Evolutionary conservation across 306 rosid genomes (phyloP), one percentile per base, ranked within the genome.

Genomic region (Cyclanthera cordifolia): DNA sequence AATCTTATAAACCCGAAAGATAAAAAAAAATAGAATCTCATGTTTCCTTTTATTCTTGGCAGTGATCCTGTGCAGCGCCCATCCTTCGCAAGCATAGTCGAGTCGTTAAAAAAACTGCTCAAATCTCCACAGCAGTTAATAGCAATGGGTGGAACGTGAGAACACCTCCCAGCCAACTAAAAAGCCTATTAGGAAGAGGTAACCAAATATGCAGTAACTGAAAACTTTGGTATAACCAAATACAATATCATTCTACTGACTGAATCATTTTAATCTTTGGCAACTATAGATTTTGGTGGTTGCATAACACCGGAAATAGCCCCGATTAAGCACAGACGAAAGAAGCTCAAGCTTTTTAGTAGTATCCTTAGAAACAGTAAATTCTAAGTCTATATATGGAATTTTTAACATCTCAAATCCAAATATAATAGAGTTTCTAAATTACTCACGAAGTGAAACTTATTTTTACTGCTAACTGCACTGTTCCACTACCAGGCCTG

Each of bases 51-150:
- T 4, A 69, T 79, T 72, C 19, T 63, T 75, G 69, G 73, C 87
- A 93, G 98, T 66, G 94, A 84, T 74, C 96, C 98, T 10, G 70
- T 16, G 54, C 82, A 84, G 63, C 89, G 96, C 66, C 98, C 98
- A 16, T 73, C 91, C 37, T 86, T 93, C 28, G 32, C 66, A 11
- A 74, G 78, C 52, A 93, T 89, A 73, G 95, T 93, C 0, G 89
- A 84, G 1, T 78, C 98, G 7, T 76, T 93, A 73, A 93, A 89
- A 87, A 93, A 87, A 85, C 79, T 93, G 79, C 84, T 89, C 12
- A 89, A 77, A 77, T 83, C 96, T 76, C 98, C 96, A 1, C 79
- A 69, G 76, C 91, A 84, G 75, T 43, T 81, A 84, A 86, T 83
- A 53, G 80, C 74, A 43, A 80, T 84, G 89, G 88, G 80, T 2